Base-by-base conservation (phyloP, 352 stramenopile species). In the Hyaloperonospora brassicae region DNA sequence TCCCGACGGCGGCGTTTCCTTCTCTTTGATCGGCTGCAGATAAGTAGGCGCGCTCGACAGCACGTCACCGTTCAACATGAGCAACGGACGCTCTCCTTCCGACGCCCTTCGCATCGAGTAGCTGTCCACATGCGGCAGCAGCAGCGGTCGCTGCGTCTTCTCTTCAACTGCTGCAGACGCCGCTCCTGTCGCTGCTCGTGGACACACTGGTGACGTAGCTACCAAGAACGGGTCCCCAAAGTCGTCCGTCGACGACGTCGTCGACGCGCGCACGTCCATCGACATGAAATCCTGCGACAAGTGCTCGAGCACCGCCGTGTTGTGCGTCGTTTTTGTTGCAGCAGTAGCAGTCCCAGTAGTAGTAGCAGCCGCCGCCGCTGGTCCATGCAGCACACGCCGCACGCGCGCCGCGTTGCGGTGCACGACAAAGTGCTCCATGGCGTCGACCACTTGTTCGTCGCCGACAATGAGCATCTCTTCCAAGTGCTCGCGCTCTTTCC, bases 361-460 rank as follows among this genome's bases (percentile, higher is more conserved):
- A 17, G 17, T 0, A 17, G 17, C 17, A 0, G 17, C 17, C 17
- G 17, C 52, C 17, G 23, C 64, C 11, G n/a, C n/a, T n/a, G 72
- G 79, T 1, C 79, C 76, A 21, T 55, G 68, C 36, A 90, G 46
- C 31, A 78, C 75, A 1, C 79, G 70, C 4, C 66, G 65, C 40
- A 90, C 65, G 0, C 62, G 62, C 11, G 69, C 72, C 13, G 70
- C 50, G 54, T 90, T 84, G 12, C 71, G 73, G 54, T 73, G 68
- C 22, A 79, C 52, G 7, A 79, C 60, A 49, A 87, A 90, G 61
- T 88, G 75, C 48, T 90, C 77, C 77, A 90, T 87, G 27, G 79
- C 79, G 46, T 90, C 77, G 7, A 86, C 74, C 31, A 88, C 72
- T 53, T 87, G 78, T 27, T 82, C 79, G 55, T 90, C 79, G 17